These are phyloP conservation scores for Fusarium tupiense DNA, from an alignment of 2,329 filamentous ascomycete species.

Conservation along the genomic window DNA sequence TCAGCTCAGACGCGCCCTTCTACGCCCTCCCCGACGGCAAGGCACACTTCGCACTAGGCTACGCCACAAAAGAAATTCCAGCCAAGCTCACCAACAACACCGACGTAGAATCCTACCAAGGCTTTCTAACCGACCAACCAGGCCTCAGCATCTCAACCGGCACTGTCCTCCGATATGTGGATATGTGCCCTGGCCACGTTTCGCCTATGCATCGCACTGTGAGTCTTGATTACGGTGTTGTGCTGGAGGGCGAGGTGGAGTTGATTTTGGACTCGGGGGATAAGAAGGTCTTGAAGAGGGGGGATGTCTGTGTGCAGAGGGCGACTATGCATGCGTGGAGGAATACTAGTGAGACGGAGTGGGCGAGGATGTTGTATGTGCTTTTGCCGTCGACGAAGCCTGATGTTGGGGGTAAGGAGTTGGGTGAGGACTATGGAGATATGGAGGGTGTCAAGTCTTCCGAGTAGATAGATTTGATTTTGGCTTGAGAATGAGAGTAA, in stretches of 20 bases:
- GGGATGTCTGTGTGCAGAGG: slow-evolving; percentile 65
- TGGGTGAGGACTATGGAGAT: slow-evolving; percentile 49
- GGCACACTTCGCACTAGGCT: slow-evolving; percentile 40
- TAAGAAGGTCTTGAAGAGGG: slow-evolving; percentile 55
- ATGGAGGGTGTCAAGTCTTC: slow-evolving; percentile 40
- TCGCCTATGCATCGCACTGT: slow-evolving; percentile 57
- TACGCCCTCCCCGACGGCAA: slow-evolving; percentile 27
- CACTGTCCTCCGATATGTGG: slow-evolving; percentile 58
- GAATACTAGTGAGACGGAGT: slow-evolving; percentile 56
- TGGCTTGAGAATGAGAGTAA: fast-evolving
- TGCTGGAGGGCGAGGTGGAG: slow-evolving; percentile 64
- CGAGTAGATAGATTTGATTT: slow-evolving; percentile 9
- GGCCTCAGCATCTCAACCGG: slow-evolving; percentile 48
- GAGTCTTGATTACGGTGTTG: slow-evolving; percentile 64
- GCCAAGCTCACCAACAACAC: slow-evolving; percentile 23
- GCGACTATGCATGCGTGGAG: slow-evolving; percentile 66
- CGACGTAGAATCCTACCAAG: slow-evolving; percentile 39
- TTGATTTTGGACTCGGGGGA: slow-evolving; percentile 63
- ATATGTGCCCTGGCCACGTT: slow-evolving; percentile 52
- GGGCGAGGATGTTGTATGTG: slow-evolving; percentile 57
- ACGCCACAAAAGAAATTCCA: slow-evolving; percentile 42
- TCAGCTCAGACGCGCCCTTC: slow-evolving; percentile 32
- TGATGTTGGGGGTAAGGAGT: slow-evolving; percentile 11
- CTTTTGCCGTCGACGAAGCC: slow-evolving; percentile 41
- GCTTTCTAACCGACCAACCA: slow-evolving; percentile 30